These are phyloP conservation scores for Ophiostoma triangulosporum DNA, from an alignment of 2,329 filamentous ascomycete species.

Conservation along the genomic window DNA sequence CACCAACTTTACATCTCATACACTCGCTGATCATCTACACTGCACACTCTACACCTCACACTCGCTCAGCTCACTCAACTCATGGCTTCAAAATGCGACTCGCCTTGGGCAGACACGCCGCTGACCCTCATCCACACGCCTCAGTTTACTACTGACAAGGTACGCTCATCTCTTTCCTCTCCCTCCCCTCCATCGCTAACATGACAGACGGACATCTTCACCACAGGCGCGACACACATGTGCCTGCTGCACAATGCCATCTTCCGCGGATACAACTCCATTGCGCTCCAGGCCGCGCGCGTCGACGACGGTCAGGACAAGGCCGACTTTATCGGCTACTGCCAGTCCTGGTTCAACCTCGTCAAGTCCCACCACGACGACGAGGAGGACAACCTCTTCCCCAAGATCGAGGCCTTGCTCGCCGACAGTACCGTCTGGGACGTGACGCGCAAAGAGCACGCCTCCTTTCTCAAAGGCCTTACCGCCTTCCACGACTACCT, in stretches of 20 bases:
- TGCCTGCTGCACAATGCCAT: constrained; percentile 47
- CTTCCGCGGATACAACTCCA: constrained; percentile 49
- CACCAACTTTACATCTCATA: no score
- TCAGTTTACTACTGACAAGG: constrained; percentile 37
- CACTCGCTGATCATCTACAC: no score
- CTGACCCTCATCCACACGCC: constrained; percentile 41
- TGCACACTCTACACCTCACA: no score
- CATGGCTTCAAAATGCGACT: neutral
- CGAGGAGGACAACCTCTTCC: constrained; percentile 43
- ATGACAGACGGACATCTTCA: constrained; percentile 41
- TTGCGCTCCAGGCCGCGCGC: constrained; percentile 44
- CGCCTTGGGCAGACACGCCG: constrained; percentile 40
- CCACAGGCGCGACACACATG: constrained; percentile 47
- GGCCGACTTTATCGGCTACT: constrained; percentile 43
- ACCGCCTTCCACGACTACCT: constrained; percentile 40
- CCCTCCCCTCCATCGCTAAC: no score
- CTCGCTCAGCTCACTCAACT: no score
- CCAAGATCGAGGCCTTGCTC: constrained; percentile 38
- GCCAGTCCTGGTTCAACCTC: constrained; percentile 43
- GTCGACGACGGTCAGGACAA: constrained; percentile 34
- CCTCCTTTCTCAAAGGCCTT: constrained; percentile 38
- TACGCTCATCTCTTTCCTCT: constrained; percentile 17
- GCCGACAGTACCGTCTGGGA: constrained; percentile 36
- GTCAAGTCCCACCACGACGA: constrained; percentile 48
- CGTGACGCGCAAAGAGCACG: constrained; percentile 41